Evolutionary conservation across 2,329 filamentous ascomycete genomes (phyloP), one percentile per base, ranked within the genome.

Genomic region (Colletotrichum higginsianum): DNA sequence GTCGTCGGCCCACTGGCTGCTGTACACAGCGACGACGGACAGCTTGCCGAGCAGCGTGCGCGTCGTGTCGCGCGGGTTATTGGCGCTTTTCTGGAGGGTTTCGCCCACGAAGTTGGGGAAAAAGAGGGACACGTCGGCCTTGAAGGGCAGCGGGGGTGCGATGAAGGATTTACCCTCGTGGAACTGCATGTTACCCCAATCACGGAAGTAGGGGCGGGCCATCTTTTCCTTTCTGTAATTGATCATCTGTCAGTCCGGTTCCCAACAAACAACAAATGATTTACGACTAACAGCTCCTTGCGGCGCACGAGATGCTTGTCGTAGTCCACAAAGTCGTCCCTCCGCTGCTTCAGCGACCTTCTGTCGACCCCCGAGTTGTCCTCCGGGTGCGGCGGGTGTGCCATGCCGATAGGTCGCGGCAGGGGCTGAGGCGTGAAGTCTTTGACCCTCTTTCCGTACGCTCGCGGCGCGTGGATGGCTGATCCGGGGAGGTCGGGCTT

Each of bases 151-250:
- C 4, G 93, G 90, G 47, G 96, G 96, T 23, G 94, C 91, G 62
- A 96, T 85, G 84, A 98, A 99, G 30, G 94, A 94, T 83, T 99
- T 99, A 78, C 96, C 96, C 77, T 95, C 90, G 83, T 96, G 92
- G 75, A 92, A 88, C 63, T 87, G 87, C 82, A 98, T 89, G 83
- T 97, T 96, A 71, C 90, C 90, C 93, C 95, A 98, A 86, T 99
- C 96, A 81, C 95, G 93, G 85, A 98, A 99, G 83, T 99, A 99
- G 2, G 96, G 95, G 70, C 94, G 93, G 23, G 92, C 86, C 78
- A 97, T 92, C 80, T 94, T 91, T 75, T 89, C 88, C 55, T 93
- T 93, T 65, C 92, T 94, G 75, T 26, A 55, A 42, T 23, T 15
- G 35, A 18, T n/a, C 15, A 40, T n/a, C 55, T n/a, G 55, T 57